Conservation (phyloP, 345 rosid species). For the thale cress (Arabidopsis thaliana) region TAIR10.1 NC_003070.9:910501-911000, state of each 20-base stretch:
- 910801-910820: not conserved
- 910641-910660: not conserved
- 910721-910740: not conserved
- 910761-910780: not conserved
- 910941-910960: slow-evolving; percentile 71
- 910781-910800: not conserved
- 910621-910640: slow-evolving; percentile 8
- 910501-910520: slow-evolving; percentile 5
- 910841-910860: slow-evolving; percentile 48
- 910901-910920: slow-evolving; percentile 71
- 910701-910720: not conserved
- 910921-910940: slow-evolving; percentile 51
- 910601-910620: not conserved
- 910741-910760: not conserved
- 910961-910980: slow-evolving; percentile 73
- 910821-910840: slow-evolving; percentile 60
- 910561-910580: not conserved
- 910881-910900: slow-evolving; percentile 77
- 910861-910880: slow-evolving; percentile 84
- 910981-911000: slow-evolving; percentile 70
- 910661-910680: not conserved
- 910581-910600: not conserved
- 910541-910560: not conserved
- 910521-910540: not conserved
- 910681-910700: not conserved